Percentiles rank a stretch among this genome's conserved stretches.
Conservation (phyloP, 202 grass and related monocot species). For the Digitaria exilis region DNA sequence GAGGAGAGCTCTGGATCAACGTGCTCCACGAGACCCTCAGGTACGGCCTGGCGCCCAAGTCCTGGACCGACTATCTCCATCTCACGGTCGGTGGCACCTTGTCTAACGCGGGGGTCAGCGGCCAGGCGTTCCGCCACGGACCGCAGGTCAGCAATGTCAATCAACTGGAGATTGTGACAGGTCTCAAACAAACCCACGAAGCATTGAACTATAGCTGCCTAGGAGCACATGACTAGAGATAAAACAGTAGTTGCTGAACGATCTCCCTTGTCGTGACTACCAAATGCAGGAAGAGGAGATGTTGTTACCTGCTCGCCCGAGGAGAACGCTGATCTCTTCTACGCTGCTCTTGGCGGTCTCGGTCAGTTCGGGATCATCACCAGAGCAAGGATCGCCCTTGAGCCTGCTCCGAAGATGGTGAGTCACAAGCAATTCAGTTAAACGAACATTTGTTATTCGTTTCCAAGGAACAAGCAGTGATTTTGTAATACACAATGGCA, state of each 20-base stretch:
- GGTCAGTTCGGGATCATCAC: slow-evolving; percentile 98
- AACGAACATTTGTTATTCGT: background rate
- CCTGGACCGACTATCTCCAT: slow-evolving; percentile 98
- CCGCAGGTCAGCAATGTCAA: slow-evolving; percentile 98
- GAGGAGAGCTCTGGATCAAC: slow-evolving; percentile 90
- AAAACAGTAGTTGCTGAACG: slow-evolving; percentile 8
- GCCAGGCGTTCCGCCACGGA: slow-evolving; percentile 90
- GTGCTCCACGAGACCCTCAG: slow-evolving; percentile 79
- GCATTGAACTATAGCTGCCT: slow-evolving; percentile 24
- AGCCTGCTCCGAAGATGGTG: slow-evolving; percentile 93
- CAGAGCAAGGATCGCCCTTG: slow-evolving; percentile 74
- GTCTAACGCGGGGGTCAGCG: slow-evolving; percentile 96
- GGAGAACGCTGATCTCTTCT: slow-evolving; percentile 87
- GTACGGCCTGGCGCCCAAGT: slow-evolving; percentile 81
- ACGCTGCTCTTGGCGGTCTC: slow-evolving; percentile 77
- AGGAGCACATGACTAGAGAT: background rate
- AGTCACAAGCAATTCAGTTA: background rate
- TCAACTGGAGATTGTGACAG: slow-evolving; percentile 91
- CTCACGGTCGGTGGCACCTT: slow-evolving; percentile 90
- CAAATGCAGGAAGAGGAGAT: slow-evolving; percentile 82
- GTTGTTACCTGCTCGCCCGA: slow-evolving; percentile 65
- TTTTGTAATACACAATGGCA: slow-evolving; percentile 34
- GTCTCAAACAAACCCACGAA: slow-evolving; percentile 49
- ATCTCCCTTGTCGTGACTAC: background rate
- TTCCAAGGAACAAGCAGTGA: slow-evolving; percentile 2